Conservation (phyloP, 176 grass and related monocot species). For the Eremochloa ophiuroides region DNA sequence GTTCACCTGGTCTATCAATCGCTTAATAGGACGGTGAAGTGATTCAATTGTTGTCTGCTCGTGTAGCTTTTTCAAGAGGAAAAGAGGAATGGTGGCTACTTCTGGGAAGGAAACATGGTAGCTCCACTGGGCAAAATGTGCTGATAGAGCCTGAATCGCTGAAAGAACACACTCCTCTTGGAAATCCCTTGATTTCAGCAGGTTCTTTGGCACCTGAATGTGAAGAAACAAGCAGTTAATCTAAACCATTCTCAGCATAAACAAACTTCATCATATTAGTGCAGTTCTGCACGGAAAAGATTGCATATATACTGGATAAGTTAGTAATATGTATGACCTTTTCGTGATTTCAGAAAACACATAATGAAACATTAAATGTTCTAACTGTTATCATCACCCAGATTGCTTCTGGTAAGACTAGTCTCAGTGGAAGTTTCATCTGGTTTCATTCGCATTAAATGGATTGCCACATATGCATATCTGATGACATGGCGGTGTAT, state of each 20-base stretch:
- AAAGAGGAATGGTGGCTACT: slow-evolving; percentile 72
- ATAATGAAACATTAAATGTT: not conserved
- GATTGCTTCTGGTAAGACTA: not conserved
- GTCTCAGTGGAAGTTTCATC: too few relatives aligned
- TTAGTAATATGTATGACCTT: not conserved
- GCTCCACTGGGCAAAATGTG: slow-evolving; percentile 88
- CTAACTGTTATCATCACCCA: not conserved
- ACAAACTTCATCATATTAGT: not conserved
- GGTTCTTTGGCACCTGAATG: slow-evolving; percentile 60
- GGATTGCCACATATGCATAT: too few relatives aligned
- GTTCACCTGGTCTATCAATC: slow-evolving; percentile 86
- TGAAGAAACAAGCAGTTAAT: slow-evolving; percentile 16
- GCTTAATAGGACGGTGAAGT: slow-evolving; percentile 55
- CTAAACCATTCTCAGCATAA: slow-evolving; percentile 2
- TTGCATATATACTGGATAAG: not conserved
- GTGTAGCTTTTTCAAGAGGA: slow-evolving; percentile 77
- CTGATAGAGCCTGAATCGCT: slow-evolving; percentile 57
- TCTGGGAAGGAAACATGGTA: slow-evolving; percentile 95
- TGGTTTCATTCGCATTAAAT: too few relatives aligned
- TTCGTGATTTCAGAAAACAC: not conserved
- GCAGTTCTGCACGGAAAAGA: not conserved
- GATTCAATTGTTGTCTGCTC: slow-evolving; percentile 54
- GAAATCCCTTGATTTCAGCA: slow-evolving; percentile 63
- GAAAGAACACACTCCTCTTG: slow-evolving; percentile 72
- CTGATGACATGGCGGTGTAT: too few relatives aligned